Conservation (phyloP, 2,329 filamentous ascomycete species). For the Xylaria sp. region DNA sequence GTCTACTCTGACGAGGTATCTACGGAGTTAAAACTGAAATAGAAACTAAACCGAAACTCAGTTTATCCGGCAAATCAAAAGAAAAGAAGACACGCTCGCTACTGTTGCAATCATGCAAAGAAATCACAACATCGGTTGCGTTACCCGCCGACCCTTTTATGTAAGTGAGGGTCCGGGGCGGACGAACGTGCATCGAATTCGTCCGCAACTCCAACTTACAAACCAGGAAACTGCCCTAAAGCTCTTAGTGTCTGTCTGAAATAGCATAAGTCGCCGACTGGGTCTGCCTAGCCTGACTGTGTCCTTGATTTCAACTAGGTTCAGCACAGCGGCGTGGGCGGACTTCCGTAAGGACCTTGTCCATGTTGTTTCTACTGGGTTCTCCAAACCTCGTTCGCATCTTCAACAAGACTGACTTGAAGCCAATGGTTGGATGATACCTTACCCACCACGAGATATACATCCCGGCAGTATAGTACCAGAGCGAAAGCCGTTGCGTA, state of each 20-base stretch:
- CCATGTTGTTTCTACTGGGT: neutral
- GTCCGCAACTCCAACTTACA: conserved; percentile 16
- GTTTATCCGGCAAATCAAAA: neutral
- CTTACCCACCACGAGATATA: no score
- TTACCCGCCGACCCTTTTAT: conserved; percentile 2
- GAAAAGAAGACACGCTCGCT: conserved; percentile 2
- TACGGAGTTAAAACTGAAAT: no score
- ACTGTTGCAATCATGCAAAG: neutral
- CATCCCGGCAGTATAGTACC: no score
- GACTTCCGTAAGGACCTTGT: conserved; percentile 3
- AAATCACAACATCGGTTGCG: neutral
- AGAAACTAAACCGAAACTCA: neutral
- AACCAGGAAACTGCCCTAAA: neutral
- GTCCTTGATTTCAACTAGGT: neutral
- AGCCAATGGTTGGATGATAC: no score
- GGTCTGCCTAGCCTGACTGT: neutral
- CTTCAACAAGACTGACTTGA: no score
- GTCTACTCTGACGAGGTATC: neutral
- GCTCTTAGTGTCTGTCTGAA: neutral
- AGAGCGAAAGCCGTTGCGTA: no score
- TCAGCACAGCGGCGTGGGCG: neutral
- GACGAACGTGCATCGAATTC: conserved; percentile 2
- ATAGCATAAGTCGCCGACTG: neutral
- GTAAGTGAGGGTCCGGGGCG: neutral
- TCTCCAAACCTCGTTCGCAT: no score